Evolutionary conservation across 345 rosid species (phyloP), one percentile per base, ranked within the genome.

Genomic region (Rhizophora mangle): DNA sequence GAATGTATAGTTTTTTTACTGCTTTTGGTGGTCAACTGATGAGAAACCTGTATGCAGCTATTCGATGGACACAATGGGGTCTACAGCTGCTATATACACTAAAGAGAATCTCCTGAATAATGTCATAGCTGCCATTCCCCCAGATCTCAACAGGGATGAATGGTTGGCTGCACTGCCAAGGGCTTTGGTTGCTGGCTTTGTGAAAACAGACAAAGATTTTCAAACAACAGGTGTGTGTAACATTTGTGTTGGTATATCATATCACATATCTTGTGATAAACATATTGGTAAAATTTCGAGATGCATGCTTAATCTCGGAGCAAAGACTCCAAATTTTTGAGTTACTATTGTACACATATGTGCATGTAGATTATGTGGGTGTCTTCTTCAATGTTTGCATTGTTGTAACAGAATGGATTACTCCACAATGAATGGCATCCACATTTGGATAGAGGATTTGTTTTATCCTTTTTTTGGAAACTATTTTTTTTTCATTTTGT

Each of bases 61-160:
- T 96, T 96, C 85, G 99, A 96, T 82, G 99, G 99, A 51, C 99
- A 92, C 71, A 96, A 96, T 73, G 99, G n/a, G 99, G 34, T 81
- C 98, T 73, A 96, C 84, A 55, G 99, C 99, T 67, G 98, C 99
- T 71, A 87, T 92, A 43, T 92, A 92, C 81, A 82, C 98, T 0
- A 90, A 89, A 82, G 99, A 96, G 80, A 89, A 96, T 75, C 93
- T 96, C 36, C 71, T 96, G 27, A 87, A 82, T 68, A 96, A 96
- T 76, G 87, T 92, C 57, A 80, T 89, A 80, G 80, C 80, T 68
- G 96, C 97, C 32, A 79, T 96, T 71, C 98, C 99, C 15, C 79
- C 88, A 21, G 94, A 90, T 79, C 95, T 96, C 68, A 89, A 82
- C 69, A 85, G 92, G 79, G 96, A 96, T 63, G 98, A 96, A 77